A percentile compares a stretch with the other conserved stretches of the same genome.
Conservation (phyloP, 208 protist genomes). For the Tritrichomonas musculus region DNA sequence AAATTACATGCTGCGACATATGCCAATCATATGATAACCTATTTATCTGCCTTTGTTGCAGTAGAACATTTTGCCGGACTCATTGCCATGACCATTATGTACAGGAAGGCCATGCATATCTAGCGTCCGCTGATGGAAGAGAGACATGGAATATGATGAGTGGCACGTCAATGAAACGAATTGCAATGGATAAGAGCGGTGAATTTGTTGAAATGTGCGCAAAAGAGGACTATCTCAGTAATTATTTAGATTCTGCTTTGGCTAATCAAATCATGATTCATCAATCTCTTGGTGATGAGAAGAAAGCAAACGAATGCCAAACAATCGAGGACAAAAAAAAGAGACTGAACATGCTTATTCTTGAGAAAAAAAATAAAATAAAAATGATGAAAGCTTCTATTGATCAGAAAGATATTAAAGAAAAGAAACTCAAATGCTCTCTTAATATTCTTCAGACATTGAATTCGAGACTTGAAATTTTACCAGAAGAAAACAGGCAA, state of each 20-base stretch:
- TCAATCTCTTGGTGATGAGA: background rate
- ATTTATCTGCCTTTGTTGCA: background rate
- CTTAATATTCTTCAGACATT: background rate
- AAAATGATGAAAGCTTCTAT: background rate
- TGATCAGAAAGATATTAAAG: background rate
- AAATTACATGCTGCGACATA: background rate
- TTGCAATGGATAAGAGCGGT: background rate
- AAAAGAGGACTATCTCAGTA: background rate
- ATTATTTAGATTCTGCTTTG: background rate
- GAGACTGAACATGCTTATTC: background rate
- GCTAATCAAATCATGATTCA: conserved; percentile 10
- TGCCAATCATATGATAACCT: background rate
- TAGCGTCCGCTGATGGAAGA: background rate
- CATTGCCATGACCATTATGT: background rate
- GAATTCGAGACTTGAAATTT: background rate
- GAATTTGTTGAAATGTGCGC: conserved; percentile 13
- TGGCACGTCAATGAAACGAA: background rate
- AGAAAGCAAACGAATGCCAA: background rate
- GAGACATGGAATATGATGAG: conserved; percentile 32
- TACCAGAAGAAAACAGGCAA: background rate
- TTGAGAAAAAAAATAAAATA: background rate
- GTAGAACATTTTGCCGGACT: background rate
- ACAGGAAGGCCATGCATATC: background rate
- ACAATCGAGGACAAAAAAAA: background rate
- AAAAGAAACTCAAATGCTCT: background rate